Base-by-base conservation (phyloP, 2,329 filamentous ascomycete genomes). In the Neurospora crassa region DNA sequence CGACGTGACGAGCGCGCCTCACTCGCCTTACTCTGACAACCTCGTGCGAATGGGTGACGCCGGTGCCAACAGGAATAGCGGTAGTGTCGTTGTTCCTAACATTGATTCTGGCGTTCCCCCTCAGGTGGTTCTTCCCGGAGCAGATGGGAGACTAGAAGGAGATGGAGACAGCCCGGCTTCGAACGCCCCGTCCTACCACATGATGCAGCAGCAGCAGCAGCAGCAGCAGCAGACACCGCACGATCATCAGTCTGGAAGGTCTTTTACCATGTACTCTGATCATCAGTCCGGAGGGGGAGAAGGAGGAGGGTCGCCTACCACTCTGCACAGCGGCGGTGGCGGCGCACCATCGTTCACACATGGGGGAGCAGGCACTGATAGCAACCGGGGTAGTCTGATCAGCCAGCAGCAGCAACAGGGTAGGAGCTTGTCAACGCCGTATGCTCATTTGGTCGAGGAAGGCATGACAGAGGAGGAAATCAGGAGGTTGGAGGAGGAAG, bases 391-490 rank as follows among this genome's bases (percentile, higher is more conserved):
- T 63, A 63, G 53, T 11, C 14, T 63, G 53, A 63, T 63, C 29
- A 63, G 53, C 8, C 53, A 63, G 3, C 53, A 63, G 16, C 53
- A 63, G 29, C 53, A 37, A 37, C 34, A 63, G 29, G 29, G 24
- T 7, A 63, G 53, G 53, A 63, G n/a, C 41, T 70, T 76, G 59
- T 69, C 77, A 67, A 75, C 77, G 74, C 76, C 77, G 40, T 84
- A 86, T 67, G 83, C 84, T 20, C 86, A 87, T 72, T 78, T 89
- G 42, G 84, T 88, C 5, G 87, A 89, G 75, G 86, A 88, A n/a
- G 85, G 86, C 68, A 89, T 89, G 87, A 88, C 87, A 68, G 80
- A 81, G 10, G 86, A 85, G 0, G 86, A 89, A 76, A 86, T 89
- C 68, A 80, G 83, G 69, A 78, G 84, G 73, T 74, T 89, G 59